phyloP scores from a whole-genome alignment of 805 yeast genomes.

The Yamadazyma kitorensis region DNA sequence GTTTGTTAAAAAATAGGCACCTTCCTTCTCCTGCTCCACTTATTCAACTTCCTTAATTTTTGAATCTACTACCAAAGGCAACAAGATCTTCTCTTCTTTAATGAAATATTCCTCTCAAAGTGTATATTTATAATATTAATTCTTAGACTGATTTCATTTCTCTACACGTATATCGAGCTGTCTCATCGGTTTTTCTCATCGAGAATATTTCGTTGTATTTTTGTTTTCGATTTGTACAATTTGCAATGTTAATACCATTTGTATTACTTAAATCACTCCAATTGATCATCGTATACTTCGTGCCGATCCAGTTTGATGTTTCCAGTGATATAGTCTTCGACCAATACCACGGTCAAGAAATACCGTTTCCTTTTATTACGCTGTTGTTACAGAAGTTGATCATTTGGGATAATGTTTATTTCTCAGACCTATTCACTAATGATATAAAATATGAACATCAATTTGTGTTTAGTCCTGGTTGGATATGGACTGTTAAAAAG shows the following conservation, averaged over 20 bases:
- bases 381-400: conserved; percentile 49
- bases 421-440: conserved; percentile 51
- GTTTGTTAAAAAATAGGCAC: conserved; percentile 43
- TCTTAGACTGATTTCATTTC: no score
- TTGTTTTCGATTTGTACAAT: no score
- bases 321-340: conserved; percentile 40
- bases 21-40: no score
- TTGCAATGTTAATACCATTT: conserved; percentile 16
- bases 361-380: not conserved
- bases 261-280: conserved; percentile 36
- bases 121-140: no score
- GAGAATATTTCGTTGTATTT: not conserved
- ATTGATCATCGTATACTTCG: conserved; percentile 30
- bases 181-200: no score
- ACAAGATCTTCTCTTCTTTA: no score
- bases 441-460: conserved; percentile 77
- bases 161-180: no score
- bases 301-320: conserved; percentile 49
- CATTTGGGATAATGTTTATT: conserved; percentile 87
- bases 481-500: conserved; percentile 54
- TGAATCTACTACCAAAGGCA: no score
- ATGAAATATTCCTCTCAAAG: no score
- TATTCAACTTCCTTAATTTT: no score
- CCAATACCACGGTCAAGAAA: not conserved
- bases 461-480: conserved; percentile 79